These are phyloP conservation scores for Rhytidhysteron rufulum DNA, from an alignment of 2,329 filamentous ascomycete genomes.

Conservation along the genomic window DNA sequence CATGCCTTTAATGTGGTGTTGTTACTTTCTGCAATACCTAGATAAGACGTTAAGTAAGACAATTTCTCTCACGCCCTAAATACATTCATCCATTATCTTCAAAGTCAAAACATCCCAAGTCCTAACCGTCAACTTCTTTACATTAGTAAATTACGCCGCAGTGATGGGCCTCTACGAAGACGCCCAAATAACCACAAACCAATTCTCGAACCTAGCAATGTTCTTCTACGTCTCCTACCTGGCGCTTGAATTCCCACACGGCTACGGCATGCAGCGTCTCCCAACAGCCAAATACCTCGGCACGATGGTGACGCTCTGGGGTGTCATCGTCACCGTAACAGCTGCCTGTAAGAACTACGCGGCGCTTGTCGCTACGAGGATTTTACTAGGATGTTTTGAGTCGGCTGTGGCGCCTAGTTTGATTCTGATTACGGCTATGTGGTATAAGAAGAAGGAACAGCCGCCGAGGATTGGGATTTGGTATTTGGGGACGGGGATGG, in stretches of 20 bases:
- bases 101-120: too few species aligned
- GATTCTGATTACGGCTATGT: slow-evolving; percentile 64
- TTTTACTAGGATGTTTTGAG: slow-evolving; percentile 54
- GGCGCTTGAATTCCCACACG: slow-evolving; percentile 38
- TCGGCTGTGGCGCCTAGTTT: slow-evolving; percentile 48
- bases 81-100: too few species aligned
- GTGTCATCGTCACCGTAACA: slow-evolving; percentile 45
- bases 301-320: slow-evolving; percentile 42
- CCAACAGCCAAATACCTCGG: slow-evolving; percentile 54
- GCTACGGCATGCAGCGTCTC: slow-evolving; percentile 51
- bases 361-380: slow-evolving; percentile 47
- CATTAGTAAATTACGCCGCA: slow-evolving; percentile 42
- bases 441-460: slow-evolving; percentile 61
- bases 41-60: too few species aligned
- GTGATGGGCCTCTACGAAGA: slow-evolving; percentile 40
- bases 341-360: slow-evolving; percentile 48
- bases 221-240: slow-evolving; percentile 38
- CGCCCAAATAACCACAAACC: slow-evolving; percentile 26
- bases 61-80: too few species aligned
- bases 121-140: too few species aligned
- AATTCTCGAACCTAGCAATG: slow-evolving; percentile 33
- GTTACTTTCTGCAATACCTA: too few species aligned
- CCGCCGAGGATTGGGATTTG: slow-evolving; percentile 47
- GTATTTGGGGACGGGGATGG: slow-evolving; percentile 47
- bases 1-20: too few species aligned